Percentiles rank a stretch among this genome's conserved stretches.
Evolutionary conservation across 2,329 filamentous ascomycete genomes (phyloP).

Genomic region (Alternaria gaisen): DNA sequence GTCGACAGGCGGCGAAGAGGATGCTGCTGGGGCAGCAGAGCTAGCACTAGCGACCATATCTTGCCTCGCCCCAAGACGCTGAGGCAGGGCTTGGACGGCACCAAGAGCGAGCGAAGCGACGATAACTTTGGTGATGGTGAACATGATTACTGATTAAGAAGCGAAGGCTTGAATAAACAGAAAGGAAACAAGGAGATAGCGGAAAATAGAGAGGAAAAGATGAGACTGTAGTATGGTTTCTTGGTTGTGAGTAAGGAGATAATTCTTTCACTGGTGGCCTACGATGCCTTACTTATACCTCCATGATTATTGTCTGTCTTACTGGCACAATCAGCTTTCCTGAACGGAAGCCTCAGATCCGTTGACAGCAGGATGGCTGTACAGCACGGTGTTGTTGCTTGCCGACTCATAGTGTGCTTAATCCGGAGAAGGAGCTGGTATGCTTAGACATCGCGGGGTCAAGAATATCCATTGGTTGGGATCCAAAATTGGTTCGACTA

Average conservation of each 20-base stretch:
- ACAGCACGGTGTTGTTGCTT: slow-evolving; percentile 14
- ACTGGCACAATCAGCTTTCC: slow-evolving; percentile 2
- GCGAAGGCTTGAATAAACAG: slow-evolving; percentile 28
- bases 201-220: slow-evolving; percentile 30
- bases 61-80: slow-evolving; percentile 8
- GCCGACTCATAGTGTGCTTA: slow-evolving; percentile 22
- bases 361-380: slow-evolving; percentile 16
- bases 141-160: slow-evolving; percentile 46
- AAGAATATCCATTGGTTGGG: slow-evolving; percentile 25
- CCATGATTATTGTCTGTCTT: background rate
- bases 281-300: slow-evolving; percentile 40
- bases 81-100: slow-evolving; percentile 45
- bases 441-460: slow-evolving; percentile 20
- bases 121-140: slow-evolving; percentile 46
- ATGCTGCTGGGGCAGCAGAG: slow-evolving; percentile 10
- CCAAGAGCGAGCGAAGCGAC: slow-evolving; percentile 43
- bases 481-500: slow-evolving; percentile 6
- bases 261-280: slow-evolving; percentile 12
- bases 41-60: slow-evolving; percentile 9
- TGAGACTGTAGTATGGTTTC: slow-evolving; percentile 36
- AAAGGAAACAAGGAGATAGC: slow-evolving; percentile 24
- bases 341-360: slow-evolving; percentile 19
- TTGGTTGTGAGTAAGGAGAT: slow-evolving; percentile 41
- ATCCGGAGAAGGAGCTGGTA: slow-evolving; percentile 20
- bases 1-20: slow-evolving; percentile 30